Evolutionary conservation across 2,329 filamentous ascomycete species (phyloP).

Genomic region (Aspergillus spinulosporus): DNA sequence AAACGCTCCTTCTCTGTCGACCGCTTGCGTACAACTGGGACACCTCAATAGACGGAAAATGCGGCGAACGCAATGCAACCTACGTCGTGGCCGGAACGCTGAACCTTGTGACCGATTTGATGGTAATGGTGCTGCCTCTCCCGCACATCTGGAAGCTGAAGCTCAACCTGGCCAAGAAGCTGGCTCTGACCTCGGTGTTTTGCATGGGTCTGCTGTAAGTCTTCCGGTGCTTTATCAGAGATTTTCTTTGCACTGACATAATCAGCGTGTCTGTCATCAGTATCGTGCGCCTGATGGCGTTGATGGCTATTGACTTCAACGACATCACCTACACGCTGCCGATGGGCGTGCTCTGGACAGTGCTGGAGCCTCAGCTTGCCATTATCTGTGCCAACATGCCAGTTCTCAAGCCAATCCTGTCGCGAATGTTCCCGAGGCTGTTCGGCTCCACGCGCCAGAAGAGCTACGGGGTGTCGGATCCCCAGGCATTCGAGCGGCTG

Average conservation of each 20-base stretch:
- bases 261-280: slow-evolving; percentile 23
- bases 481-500: background rate
- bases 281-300: slow-evolving; percentile 19
- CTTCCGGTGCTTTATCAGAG: background rate
- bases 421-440: background rate
- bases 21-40: slow-evolving; percentile 6
- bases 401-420: background rate
- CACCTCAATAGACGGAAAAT: slow-evolving; percentile 1
- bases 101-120: slow-evolving; percentile 27
- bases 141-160: slow-evolving; percentile 27
- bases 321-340: slow-evolving; percentile 21
- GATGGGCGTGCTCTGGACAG: slow-evolving; percentile 20
- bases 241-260: background rate
- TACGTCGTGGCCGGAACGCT: slow-evolving; percentile 20
- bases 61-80: slow-evolving; percentile 19
- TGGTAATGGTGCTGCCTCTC: slow-evolving; percentile 26
- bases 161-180: slow-evolving; percentile 18
- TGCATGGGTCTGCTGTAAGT: slow-evolving; percentile 25
- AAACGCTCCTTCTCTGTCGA: slow-evolving; percentile 2
- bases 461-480: background rate
- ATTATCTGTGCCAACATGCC: slow-evolving; percentile 21
- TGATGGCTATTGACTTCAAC: slow-evolving; percentile 20
- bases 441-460: background rate
- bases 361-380: slow-evolving; percentile 22
- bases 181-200: slow-evolving; percentile 25